phyloP scores from a whole-genome alignment of 2,329 filamentous ascomycete species.

The Xylariales sp. region DNA sequence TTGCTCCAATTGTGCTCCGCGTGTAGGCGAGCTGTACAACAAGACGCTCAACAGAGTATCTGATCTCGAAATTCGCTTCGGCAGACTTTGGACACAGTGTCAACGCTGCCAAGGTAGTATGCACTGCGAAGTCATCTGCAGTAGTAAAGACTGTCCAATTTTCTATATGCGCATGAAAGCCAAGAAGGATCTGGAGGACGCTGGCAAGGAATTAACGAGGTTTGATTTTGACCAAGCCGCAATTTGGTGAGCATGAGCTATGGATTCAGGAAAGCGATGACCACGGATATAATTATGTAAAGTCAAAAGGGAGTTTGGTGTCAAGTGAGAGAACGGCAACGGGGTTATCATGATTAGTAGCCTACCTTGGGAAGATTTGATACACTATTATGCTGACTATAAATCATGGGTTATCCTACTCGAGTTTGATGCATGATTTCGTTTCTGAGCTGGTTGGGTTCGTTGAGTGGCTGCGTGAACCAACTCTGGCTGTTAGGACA shows the following conservation, averaged over 20 bases:
- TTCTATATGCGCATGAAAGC: slow-evolving; percentile 99
- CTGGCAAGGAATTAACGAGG: slow-evolving; percentile 79
- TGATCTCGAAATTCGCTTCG: slow-evolving; percentile 89
- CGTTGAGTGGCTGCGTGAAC: too few species aligned
- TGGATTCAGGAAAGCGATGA: too few species aligned
- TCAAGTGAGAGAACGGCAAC: slow-evolving; percentile 13
- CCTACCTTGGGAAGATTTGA: too few species aligned
- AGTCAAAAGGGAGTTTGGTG: slow-evolving; percentile 13
- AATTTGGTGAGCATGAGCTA: slow-evolving; percentile 46
- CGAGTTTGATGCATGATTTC: too few species aligned
- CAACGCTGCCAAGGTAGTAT: slow-evolving; percentile 96
- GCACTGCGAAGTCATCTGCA: slow-evolving; percentile 98
- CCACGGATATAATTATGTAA: too few species aligned
- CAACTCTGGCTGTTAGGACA: too few species aligned
- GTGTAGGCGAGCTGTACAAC: slow-evolving; percentile 89
- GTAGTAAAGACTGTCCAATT: slow-evolving; percentile 92
- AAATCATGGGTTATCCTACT: too few species aligned
- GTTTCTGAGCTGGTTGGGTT: too few species aligned
- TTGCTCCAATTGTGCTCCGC: slow-evolving; percentile 77
- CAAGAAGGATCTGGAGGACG: slow-evolving; percentile 97
- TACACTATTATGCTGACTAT: too few species aligned
- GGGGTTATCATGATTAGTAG: too few species aligned
- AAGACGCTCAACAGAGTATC: slow-evolving; percentile 84
- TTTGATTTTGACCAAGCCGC: slow-evolving; percentile 85
- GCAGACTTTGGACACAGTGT: slow-evolving; percentile 94